Evolutionary conservation across 108 stramenopile species (phyloP), one percentile per base, ranked within the genome.

Genomic region (Stephanodiscus triporus): DNA sequence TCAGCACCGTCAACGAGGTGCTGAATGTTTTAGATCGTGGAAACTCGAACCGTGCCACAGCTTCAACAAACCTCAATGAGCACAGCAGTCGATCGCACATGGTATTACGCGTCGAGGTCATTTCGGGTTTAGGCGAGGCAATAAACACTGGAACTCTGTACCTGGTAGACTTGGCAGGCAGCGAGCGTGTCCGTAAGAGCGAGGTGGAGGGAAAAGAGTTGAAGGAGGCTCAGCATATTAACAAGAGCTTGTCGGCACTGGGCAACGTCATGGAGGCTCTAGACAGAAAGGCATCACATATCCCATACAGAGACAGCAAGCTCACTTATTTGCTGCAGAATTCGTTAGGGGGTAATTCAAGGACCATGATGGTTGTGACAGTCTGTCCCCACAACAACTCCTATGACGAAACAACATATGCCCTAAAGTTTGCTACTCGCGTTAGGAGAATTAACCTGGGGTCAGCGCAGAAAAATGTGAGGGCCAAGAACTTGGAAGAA

Each of bases 111-210:
- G 88, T 99, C 10, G 90, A 96, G 80, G 94, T 95, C 3, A 75
- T 78, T 24, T 93, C 90, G 40, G 89, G 91, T 38, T 54, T 88
- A 26, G 89, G 89, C 10, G 80, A 89, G 74, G 80, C 84, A 27
- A 80, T 80, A 38, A 88, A 89, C 65, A 94, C 88, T 57, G 93
- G 93, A 42, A 93, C 84, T 38, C 73, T 99, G 45, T 95, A 96
- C 77, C 84, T 99, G 38, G 96, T 99, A 19, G 99, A 99, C 85
- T 84, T 99, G 59, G 99, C 99, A n/a, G 99, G 99, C 42, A 95
- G 92, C 16, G 99, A 99, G 80, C 96, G 97, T 72, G 90, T 98
- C n/a, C 83, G 96, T 50, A 99, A 97, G 88, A 92, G 94, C 76
- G 90, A 95, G 73, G 97, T 94, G 5, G 87, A 81, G 49, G 95